Evolutionary conservation across 352 stramenopile genomes (phyloP), one percentile per base, ranked within the genome.

Genomic region (Halophytophthora batemanensis): DNA sequence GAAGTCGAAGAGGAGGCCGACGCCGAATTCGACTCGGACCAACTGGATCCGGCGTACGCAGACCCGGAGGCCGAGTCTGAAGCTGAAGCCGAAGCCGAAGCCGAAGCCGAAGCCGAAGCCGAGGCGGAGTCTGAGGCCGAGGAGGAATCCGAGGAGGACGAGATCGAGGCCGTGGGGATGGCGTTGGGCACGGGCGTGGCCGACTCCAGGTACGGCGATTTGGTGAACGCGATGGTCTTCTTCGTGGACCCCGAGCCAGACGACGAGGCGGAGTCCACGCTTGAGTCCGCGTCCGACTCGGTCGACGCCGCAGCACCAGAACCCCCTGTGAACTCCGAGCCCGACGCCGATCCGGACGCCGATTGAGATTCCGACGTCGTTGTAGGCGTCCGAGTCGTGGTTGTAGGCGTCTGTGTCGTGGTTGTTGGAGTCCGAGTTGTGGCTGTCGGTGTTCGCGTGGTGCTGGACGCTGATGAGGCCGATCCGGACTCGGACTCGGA

Each of bases 151-250:
- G 17, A 2, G 15, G 44, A 18, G 8, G 53, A 53, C 18, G 41
- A 42, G 8, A 59, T 29, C n/a, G 53, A 12, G 0, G 61, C 54
- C 5, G 58, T 61, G 1, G 50, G 44, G 31, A 69, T 66, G 29
- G 38, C 64, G 19, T 73, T 66, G 12, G 64, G 64, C 38, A 66
- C 64, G 28, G 64, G 64, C 12, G 64, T 73, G 22, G 64, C 53
- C 29, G 64, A 45, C 45, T 61, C 37, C 12, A 73, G 52, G 29
- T 54, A 69, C 18, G 64, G 64, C 7, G 64, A 73, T 44, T 60
- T 65, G 35, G 64, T 73, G 21, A 73, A 73, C 34, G 61, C 49
- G 14, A 37, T 49, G 11, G 56, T 60, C 47, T 66, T 60, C 31
- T 69, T 73, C 29, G 42, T 65, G 2, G 51, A 57, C 3, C 49